Percentiles rank a stretch among this genome's conserved stretches.
These are phyloP conservation scores for Paratrimastix pyriformis DNA, from an alignment of 78 protist genomes.

Conservation along the genomic window DNA sequence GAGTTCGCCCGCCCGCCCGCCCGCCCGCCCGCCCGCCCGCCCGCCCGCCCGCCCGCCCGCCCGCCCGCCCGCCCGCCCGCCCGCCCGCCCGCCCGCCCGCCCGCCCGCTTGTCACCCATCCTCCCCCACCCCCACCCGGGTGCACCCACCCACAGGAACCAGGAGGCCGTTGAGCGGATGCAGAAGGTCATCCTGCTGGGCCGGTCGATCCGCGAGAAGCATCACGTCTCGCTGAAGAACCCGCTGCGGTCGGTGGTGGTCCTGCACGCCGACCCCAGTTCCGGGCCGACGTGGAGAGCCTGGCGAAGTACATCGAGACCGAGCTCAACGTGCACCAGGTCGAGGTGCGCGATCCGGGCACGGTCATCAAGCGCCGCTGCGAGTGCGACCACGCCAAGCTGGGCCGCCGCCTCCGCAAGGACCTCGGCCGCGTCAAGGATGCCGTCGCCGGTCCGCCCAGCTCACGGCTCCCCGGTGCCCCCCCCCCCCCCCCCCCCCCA, in stretches of 20 bases:
- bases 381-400: not conserved
- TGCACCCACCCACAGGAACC: too few relatives aligned
- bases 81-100: too few relatives aligned
- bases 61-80: too few relatives aligned
- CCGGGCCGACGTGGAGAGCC: conserved; percentile 3
- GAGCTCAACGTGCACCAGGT: conserved; percentile 36
- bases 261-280: conserved; percentile 34
- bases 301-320: conserved; percentile 27
- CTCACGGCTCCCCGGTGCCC: too few relatives aligned
- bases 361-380: not conserved
- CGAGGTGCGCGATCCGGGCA: not conserved
- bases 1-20: too few relatives aligned
- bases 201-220: conserved; percentile 65
- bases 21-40: not conserved
- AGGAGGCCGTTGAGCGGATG: conserved; percentile 59
- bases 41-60: not conserved
- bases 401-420: conserved; percentile 20
- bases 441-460: not conserved
- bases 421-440: not conserved
- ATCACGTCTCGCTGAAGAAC: conserved; percentile 24
- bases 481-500: too few relatives aligned
- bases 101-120: too few relatives aligned
- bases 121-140: too few relatives aligned
- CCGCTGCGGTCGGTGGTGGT: conserved; percentile 43
- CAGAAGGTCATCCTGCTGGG: conserved; percentile 69